These are phyloP conservation scores for Phialophora chinensis DNA, from an alignment of 2,329 filamentous ascomycete species.

Conservation along the genomic window DNA sequence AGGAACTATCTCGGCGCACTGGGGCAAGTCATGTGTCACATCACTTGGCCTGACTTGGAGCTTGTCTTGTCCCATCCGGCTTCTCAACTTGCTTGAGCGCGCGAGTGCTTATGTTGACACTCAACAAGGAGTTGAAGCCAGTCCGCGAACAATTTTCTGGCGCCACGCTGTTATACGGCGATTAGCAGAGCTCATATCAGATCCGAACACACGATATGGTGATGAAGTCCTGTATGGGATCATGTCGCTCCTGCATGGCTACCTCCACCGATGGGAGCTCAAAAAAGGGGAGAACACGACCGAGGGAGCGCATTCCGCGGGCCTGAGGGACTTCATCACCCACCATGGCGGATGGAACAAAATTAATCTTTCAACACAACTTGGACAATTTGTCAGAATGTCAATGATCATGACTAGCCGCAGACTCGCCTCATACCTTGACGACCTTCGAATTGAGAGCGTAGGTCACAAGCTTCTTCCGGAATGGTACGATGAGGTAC, in stretches of 20 bases:
- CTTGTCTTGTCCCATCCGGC: conserved; percentile 10
- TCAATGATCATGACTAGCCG: conserved; percentile 12
- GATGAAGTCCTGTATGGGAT: conserved; percentile 13
- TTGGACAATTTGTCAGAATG: conserved; percentile 18
- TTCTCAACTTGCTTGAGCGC: conserved; percentile 12
- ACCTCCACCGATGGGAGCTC: neutral
- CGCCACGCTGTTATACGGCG: conserved; percentile 9
- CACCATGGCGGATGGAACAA: conserved; percentile 6
- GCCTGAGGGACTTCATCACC: conserved; percentile 7
- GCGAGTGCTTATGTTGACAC: conserved; percentile 11
- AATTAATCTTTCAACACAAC: neutral
- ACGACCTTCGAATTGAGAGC: neutral
- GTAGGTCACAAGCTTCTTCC: neutral
- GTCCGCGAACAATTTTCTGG: conserved; percentile 15
- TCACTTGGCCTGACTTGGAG: conserved; percentile 9
- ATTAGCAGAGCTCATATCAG: conserved; percentile 10
- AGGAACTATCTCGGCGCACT: conserved; percentile 4
- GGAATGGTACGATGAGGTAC: conserved; percentile 4
- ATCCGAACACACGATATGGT: conserved; percentile 8
- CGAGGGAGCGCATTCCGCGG: conserved; percentile 9
- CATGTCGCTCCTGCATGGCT: conserved; percentile 12
- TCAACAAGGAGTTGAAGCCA: neutral
- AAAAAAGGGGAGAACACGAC: neutral
- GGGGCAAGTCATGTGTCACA: conserved; percentile 12
- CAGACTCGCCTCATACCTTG: conserved; percentile 6